These are phyloP conservation scores for Cyclotella kingstonii DNA, from an alignment of 108 stramenopile genomes.

Conservation along the genomic window DNA sequence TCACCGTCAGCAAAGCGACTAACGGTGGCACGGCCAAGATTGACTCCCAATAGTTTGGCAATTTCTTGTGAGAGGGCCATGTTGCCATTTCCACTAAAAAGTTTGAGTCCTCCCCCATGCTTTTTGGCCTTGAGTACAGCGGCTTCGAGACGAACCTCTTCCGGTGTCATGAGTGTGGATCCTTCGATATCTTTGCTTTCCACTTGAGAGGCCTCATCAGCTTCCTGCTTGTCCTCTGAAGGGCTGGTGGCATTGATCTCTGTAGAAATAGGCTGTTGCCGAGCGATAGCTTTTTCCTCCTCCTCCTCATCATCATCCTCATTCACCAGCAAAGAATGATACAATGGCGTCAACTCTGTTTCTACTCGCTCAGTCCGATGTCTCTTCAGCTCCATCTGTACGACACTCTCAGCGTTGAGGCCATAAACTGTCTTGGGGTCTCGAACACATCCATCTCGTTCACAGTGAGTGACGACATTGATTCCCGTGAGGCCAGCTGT, in stretches of 20 bases:
- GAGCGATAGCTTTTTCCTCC: conserved; percentile 1
- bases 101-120: conserved; percentile 87
- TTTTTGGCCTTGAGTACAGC: conserved; percentile 80
- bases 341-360: neutral
- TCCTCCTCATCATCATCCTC: conserved; percentile 20
- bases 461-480: conserved; percentile 26
- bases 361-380: conserved; percentile 18
- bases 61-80: conserved; percentile 92
- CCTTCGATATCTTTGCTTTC: conserved; percentile 11
- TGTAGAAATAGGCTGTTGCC: neutral
- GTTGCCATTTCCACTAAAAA: conserved; percentile 99
- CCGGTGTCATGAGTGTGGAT: conserved; percentile 56
- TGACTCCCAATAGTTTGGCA: conserved; percentile 91
- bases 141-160: conserved; percentile 76
- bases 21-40: conserved; percentile 95
- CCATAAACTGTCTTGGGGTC: conserved; percentile 45
- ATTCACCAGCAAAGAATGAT: conserved; percentile 1
- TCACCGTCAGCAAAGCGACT: conserved; percentile 97
- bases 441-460: conserved; percentile 41
- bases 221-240: conserved; percentile 9
- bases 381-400: conserved; percentile 34
- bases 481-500: conserved; percentile 16
- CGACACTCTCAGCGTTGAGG: conserved; percentile 30
- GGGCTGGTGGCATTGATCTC: conserved; percentile 14
- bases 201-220: neutral